Evolutionary conservation across 768 basidiomycete species (phyloP).

Genomic region (Amanita thiersii): DNA sequence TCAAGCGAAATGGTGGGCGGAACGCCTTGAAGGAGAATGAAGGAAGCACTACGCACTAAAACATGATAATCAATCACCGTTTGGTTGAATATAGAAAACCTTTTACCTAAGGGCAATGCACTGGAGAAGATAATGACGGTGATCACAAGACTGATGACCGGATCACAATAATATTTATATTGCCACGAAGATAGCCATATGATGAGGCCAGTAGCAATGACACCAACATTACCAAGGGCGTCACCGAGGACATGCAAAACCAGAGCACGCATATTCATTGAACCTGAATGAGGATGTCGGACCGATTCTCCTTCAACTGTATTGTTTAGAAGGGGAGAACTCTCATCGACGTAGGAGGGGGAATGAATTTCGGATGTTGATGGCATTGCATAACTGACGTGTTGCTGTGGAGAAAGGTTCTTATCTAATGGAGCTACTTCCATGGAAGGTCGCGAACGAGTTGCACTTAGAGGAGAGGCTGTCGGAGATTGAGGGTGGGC

Average conservation of each 20-base stretch:
- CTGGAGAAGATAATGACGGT: constrained; percentile 96
- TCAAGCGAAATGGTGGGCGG: constrained; percentile 86
- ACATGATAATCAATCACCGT: constrained; percentile 6
- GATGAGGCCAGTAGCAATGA: constrained; percentile 89
- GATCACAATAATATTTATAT: constrained; percentile 91
- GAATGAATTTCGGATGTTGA: constrained; percentile 4
- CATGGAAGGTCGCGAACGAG: constrained; percentile 18
- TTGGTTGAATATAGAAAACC: constrained; percentile 1
- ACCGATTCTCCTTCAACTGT: constrained; percentile 5
- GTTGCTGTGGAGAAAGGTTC: neutral
- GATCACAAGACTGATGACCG: constrained; percentile 87
- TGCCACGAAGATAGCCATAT: constrained; percentile 86
- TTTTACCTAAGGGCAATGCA: constrained; percentile 79
- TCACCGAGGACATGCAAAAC: constrained; percentile 94
- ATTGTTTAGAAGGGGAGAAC: constrained; percentile 35
- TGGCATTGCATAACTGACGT: constrained; percentile 2
- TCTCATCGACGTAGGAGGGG: constrained; percentile 22
- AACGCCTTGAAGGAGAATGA: constrained; percentile 92
- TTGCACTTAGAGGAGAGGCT: constrained; percentile 16
- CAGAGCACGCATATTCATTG: constrained; percentile 98
- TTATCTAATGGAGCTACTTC: constrained; percentile 13
- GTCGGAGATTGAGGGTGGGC: constrained; percentile 41
- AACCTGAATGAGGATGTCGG: constrained; percentile 26
- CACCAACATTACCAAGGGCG: constrained; percentile 96
- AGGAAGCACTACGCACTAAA: constrained; percentile 80